Evolutionary conservation across 2,329 filamentous ascomycete species (phyloP), one percentile per base, ranked within the genome.

Genomic region (Thermochaetoides dissita): DNA sequence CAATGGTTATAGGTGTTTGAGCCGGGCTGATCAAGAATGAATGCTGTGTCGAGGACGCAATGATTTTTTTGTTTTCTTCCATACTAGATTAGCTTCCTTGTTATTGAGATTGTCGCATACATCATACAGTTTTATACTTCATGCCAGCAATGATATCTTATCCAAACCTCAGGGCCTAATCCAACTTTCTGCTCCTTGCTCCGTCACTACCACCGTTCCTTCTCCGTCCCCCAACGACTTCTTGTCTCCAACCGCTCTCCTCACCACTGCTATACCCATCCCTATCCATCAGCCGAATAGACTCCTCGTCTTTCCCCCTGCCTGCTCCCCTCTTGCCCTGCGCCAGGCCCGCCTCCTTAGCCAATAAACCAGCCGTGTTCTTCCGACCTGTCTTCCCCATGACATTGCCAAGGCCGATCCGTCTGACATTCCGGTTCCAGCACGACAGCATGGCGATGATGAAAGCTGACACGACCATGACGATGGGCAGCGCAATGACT

Each of bases 381-480:
- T 24, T 24, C 17, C 17, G 17, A 24, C 17, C 17, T 43, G 60
- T 47, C 40, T 46, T 52, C 48, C 66, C 60, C 63, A 74, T 69
- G 57, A 75, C 59, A 51, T 67, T 71, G 41, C 68, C 71, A 37
- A 76, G 53, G 5, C 60, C 58, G 46, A 76, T 71, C 46, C 55
- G 55, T 43, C 72, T 65, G n/a, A 62, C 57, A 51, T 67, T 63
- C 42, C 65, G 62, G 57, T 75, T 72, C 64, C 66, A 74, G 63
- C 79, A 41, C 61, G 69, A 65, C 58, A 76, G 55, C 58, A 79
- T 63, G 60, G 78, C 36, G 51, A 74, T 45, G 48, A 71, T 60
- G 38, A 74, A 46, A 35, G 61, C 38, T 41, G 72, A 57, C 52
- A 67, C 61, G 39, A 65, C 67, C n/a, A 72, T 56, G 12, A 71